phyloP scores from a whole-genome alignment of 768 basidiomycete genomes.

The Butyriboletus loyo region DNA sequence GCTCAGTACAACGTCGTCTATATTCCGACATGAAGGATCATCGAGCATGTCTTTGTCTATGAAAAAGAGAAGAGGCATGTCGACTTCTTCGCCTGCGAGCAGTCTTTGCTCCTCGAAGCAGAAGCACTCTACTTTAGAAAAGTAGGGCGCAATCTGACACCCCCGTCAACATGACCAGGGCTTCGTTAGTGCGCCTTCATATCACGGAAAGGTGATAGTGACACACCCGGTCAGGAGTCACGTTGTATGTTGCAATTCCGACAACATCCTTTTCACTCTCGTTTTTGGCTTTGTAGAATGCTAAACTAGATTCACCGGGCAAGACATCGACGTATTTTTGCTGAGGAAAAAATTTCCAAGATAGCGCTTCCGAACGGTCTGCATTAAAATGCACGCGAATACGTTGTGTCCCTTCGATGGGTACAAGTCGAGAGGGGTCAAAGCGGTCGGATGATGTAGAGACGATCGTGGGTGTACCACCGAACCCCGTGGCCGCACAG shows the following conservation, averaged over 20 bases:
- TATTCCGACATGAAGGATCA: slow-evolving; percentile 80
- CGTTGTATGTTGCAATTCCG: slow-evolving; percentile 98
- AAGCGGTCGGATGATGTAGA: slow-evolving; percentile 61
- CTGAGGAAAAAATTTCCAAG: slow-evolving; percentile 91
- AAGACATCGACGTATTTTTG: slow-evolving; percentile 88
- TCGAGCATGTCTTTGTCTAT: slow-evolving; percentile 97
- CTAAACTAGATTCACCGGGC: slow-evolving; percentile 93
- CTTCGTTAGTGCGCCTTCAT: background rate
- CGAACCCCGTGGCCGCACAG: slow-evolving; percentile 96
- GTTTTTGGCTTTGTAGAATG: slow-evolving; percentile 95
- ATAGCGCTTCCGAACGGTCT: slow-evolving; percentile 81
- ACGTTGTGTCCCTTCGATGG: slow-evolving; percentile 61
- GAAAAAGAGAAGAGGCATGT: slow-evolving; percentile 98
- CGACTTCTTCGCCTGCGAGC: slow-evolving; percentile 92
- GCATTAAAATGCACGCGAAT: slow-evolving; percentile 98
- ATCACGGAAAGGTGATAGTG: background rate
- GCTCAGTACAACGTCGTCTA: slow-evolving; percentile 90
- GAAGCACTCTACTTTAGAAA: slow-evolving; percentile 99
- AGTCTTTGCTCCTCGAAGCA: slow-evolving; percentile 99
- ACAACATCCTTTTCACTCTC: slow-evolving; percentile 83
- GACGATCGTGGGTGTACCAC: slow-evolving; percentile 88
- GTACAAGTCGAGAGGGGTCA: slow-evolving; percentile 80
- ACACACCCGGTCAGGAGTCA: slow-evolving; percentile 92
- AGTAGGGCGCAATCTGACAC: slow-evolving; percentile 89
- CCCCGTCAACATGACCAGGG: background rate